These are phyloP conservation scores for Blepharisma stoltei DNA, from an alignment of 73 alveolate genomes.

Conservation along the genomic window DNA sequence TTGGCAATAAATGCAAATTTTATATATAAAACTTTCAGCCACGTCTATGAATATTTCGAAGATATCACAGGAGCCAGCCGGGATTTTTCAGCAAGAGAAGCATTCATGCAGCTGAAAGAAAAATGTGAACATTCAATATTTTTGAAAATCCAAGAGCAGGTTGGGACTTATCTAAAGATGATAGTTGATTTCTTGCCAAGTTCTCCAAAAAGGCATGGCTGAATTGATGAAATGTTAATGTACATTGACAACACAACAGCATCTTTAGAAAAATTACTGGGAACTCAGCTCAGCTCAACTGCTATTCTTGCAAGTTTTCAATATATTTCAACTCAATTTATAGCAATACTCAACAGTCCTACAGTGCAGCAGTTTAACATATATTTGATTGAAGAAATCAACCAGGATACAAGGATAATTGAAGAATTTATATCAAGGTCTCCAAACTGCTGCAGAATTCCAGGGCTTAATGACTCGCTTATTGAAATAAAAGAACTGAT, in stretches of 20 bases:
- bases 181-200: background rate
- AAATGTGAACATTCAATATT: constrained; percentile 19
- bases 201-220: background rate
- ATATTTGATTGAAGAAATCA: background rate
- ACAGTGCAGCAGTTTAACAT: background rate
- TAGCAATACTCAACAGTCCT: background rate
- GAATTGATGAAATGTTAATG: background rate
- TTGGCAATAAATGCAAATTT: constrained; percentile 15
- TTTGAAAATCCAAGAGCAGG: background rate
- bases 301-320: constrained; percentile 28
- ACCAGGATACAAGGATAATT: background rate
- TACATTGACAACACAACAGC: constrained; percentile 7
- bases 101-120: constrained; percentile 12
- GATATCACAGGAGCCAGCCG: constrained; percentile 23
- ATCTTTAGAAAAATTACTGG: constrained; percentile 18
- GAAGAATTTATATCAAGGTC: background rate
- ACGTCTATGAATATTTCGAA: background rate
- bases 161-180: constrained; percentile 11
- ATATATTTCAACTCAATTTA: background rate
- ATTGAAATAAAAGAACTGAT: background rate
- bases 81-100: constrained; percentile 29
- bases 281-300: constrained; percentile 8
- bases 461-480: background rate
- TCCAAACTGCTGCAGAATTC: background rate
- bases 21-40: constrained; percentile 21